Conservation (phyloP, 352 stramenopile species). For the Globisporangium spinosum region DNA sequence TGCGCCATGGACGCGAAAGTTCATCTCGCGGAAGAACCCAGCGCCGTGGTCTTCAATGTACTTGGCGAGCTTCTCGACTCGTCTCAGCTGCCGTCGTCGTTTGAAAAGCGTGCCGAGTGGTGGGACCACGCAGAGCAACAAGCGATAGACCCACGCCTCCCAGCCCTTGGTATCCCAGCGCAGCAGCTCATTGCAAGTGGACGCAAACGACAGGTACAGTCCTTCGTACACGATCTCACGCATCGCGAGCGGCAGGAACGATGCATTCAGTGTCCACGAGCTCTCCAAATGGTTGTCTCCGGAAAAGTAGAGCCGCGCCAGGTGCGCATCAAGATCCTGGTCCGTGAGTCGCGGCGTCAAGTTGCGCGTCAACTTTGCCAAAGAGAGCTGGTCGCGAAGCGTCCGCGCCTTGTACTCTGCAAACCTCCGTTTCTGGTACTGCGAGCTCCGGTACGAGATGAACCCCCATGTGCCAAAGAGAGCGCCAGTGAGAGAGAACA, state of each 20-base stretch:
- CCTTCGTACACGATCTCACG: slow-evolving; percentile 77
- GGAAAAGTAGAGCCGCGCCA: slow-evolving; percentile 68
- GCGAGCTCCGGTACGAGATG: slow-evolving; percentile 55
- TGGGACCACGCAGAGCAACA: slow-evolving; percentile 41
- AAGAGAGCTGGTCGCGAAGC: slow-evolving; percentile 65
- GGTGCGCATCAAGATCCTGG: slow-evolving; percentile 67
- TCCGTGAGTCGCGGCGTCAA: slow-evolving; percentile 72
- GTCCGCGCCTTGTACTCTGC: slow-evolving; percentile 73
- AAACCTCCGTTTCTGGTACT: slow-evolving; percentile 48
- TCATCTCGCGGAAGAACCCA: slow-evolving; percentile 80
- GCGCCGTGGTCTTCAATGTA: slow-evolving; percentile 62
- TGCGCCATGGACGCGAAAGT: slow-evolving; percentile 70
- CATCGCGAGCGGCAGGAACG: slow-evolving; percentile 48
- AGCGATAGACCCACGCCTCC: slow-evolving; percentile 65
- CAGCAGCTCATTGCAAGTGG: slow-evolving; percentile 66
- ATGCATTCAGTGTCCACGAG: slow-evolving; percentile 61
- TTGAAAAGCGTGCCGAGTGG: slow-evolving; percentile 61
- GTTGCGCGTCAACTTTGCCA: slow-evolving; percentile 66
- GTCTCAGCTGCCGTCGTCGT: slow-evolving; percentile 55
- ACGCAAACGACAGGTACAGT: slow-evolving; percentile 65
- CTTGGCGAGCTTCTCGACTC: slow-evolving; percentile 63
- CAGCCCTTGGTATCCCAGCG: slow-evolving; percentile 52
- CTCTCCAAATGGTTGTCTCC: slow-evolving; percentile 70
- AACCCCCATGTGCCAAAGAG: slow-evolving; percentile 71
- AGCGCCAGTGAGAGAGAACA: slow-evolving; percentile 43